Evolutionary conservation across 495 filamentous ascomycete genomes (phyloP), one percentile per base, ranked within the genome.

Genomic region (Mytilinidion resinicola): DNA sequence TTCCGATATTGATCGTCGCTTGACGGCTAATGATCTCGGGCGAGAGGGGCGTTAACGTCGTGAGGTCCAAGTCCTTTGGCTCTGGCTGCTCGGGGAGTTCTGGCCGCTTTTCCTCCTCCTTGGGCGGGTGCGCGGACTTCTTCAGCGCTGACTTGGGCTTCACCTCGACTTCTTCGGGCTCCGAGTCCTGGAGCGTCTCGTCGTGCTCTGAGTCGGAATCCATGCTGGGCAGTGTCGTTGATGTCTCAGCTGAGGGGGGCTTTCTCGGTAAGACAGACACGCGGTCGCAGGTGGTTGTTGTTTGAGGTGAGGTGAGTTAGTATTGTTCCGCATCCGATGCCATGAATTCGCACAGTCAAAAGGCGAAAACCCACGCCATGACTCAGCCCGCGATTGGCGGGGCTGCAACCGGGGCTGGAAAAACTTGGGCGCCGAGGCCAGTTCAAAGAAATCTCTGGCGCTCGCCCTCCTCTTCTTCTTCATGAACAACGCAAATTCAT

Each of bases 1-100:
- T 96, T 62, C 91, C 93, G 67, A 98, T 96, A 76, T 98, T 98
- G 78, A 96, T 96, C 37, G 95, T 98, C 20, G 93, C 93, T 80
- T 98, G 93, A 56, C 95, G 85, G 57, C 87, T 84, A 70, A 98
- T 98, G 66, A 98, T 96, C 68, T 97, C 93, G 60, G 93, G 91
- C 3, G 92, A 90, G 56, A 96, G 77, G 39, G 93, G 95, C 53
- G 78, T 89, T 60, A 98, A 74, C 25, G 75, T 80, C 52, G 80
- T 79, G 62, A 95, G 78, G 67, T 96, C 90, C 59, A 98, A 78
- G 58, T 87, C 84, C 64, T 84, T 80, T 63, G 93, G 90, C 61
- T 98, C 85, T 39, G 93, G 93, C 74, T 98, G 93, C 55, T 70
- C 67, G 39, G 73, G 73, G 14, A 76, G 72, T 48, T 88, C 85